Conservation (phyloP, 176 grass and related monocot species). For the Bromus sterilis region DNA sequence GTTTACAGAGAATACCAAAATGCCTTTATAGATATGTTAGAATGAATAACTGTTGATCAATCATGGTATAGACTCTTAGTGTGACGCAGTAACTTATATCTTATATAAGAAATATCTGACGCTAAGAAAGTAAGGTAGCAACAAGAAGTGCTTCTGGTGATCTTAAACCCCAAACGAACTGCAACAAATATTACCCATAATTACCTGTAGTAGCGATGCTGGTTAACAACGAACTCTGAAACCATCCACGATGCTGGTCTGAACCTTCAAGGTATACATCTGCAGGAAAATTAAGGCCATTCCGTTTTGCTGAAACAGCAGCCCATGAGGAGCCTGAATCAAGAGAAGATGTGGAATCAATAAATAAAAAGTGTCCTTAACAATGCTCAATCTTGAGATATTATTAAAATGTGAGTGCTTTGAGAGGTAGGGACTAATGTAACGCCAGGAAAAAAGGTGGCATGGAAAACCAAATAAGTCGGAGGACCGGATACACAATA, state of each 20-base stretch:
- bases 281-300: conserved; percentile 68
- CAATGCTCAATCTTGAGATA: not conserved
- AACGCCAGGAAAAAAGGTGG: not conserved
- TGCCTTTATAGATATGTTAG: not conserved
- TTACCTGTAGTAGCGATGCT: conserved; percentile 97
- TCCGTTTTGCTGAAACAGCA: conserved; percentile 80
- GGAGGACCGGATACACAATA: not conserved
- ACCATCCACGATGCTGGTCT: conserved; percentile 98
- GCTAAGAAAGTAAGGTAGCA: not conserved
- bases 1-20: not conserved
- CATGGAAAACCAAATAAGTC: not conserved
- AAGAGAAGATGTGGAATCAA: conserved; percentile 10
- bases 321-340: conserved; percentile 90
- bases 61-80: not conserved
- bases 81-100: not conserved
- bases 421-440: not conserved
- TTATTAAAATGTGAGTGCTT: not conserved
- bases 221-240: conserved; percentile 92
- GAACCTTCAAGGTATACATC: conserved; percentile 97
- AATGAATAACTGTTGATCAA: conserved; percentile 7
- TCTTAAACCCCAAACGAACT: conserved; percentile 3
- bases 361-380: not conserved
- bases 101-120: not conserved
- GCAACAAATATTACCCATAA: not conserved
- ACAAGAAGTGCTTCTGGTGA: not conserved